Base-by-base conservation (phyloP, 257 asterid species). In the Ballota nigra region DNA sequence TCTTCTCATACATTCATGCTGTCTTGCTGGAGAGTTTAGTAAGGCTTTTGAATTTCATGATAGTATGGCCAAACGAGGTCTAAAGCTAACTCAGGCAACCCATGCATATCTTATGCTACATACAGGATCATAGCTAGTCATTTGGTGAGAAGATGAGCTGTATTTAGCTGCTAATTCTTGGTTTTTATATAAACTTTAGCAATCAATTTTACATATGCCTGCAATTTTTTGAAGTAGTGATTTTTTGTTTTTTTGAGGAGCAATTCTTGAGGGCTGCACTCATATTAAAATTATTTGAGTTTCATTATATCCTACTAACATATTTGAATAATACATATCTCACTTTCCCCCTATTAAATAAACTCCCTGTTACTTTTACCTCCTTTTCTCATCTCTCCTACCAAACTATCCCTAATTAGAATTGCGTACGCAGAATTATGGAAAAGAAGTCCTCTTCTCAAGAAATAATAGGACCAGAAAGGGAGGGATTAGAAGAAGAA, bases 51-150 rank as follows among this genome's bases (percentile, higher is more conserved):
- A 85, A 70, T 78, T 94, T 83, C 85, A 80, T 19, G 75, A 81
- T 63, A 81, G 77, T 43, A 94, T 94, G 98, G 75, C 80, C 38
- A 84, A 75, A 74, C 79, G 88, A 47, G 91, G 97, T 60, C 75
- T 91, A 43, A 88, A 84, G 81, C 85, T 81, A 20, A 80, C 88
- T 58, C 83, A 61, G 55, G 89, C 86, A 4, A 81, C 89, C 5
- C 10, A 75, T 74, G 83, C 79, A 8, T 77, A 67, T 74, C 79
- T 85, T 22, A 62, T 58, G 69, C 65, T 65, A 65, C 75, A 18
- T 38, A 65, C 68, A 62, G 67, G 71, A 59, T 55, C 61, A 33
- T 26, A 57, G 52, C 68, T 66, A 71, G 33, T 69, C 47, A 0
- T 31, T 38, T 19, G 26, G 26, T 51, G 57, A 51, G 23, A 6